Base-by-base conservation (phyloP, 345 rosid genomes). In the Hibiscus mutabilis region DNA sequence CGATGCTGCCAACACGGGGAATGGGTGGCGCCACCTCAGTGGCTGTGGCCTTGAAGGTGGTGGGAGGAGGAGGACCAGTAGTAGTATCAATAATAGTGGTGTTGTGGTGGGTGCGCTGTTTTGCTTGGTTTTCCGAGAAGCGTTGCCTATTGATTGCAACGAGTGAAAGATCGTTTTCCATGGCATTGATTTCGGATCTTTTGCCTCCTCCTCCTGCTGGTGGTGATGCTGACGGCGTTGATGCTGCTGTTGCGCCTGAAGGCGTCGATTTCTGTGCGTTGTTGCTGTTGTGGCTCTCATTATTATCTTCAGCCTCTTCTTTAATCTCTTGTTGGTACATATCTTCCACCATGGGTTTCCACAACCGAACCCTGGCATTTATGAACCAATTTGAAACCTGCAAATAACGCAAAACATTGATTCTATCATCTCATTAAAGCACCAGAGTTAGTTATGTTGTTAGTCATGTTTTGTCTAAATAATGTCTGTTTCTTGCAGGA, bases 331-430 rank as follows among this genome's bases (percentile, higher is more conserved):
- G 92, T 69, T 92, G 96, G 81, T 95, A 95, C 97, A 95, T 95
- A 49, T 95, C 99, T 79, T 95, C 99, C 31, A 95, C 97, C 99
- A 95, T 92, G 65, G 99, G 99, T 79, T 95, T 95, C 99, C 99
- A 95, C 84, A 95, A 78, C 57, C 99, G 85, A 53, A 95, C 97
- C 88, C 99, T 94, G 42, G 98, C 98, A 77, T 94, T 94, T 22
- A 94, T 94, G 87, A 94, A 94, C 98, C 98, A 92, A 79, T 92
- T 95, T 67, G 99, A 90, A 5, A 95, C 99, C 99, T 95, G 84
- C 19, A 74, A 60, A 58, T 49, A 16, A 49, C 19, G 19, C 12
- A 16, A 21, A 57, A 62, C 44, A 24, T 15, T 24, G 1, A 8
- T 24, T 24, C 15, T 15, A 24, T 22, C 14, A 44, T 47, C 46